phyloP scores from a whole-genome alignment of 208 protist genomes.

The Giardia duodenalis region DNA sequence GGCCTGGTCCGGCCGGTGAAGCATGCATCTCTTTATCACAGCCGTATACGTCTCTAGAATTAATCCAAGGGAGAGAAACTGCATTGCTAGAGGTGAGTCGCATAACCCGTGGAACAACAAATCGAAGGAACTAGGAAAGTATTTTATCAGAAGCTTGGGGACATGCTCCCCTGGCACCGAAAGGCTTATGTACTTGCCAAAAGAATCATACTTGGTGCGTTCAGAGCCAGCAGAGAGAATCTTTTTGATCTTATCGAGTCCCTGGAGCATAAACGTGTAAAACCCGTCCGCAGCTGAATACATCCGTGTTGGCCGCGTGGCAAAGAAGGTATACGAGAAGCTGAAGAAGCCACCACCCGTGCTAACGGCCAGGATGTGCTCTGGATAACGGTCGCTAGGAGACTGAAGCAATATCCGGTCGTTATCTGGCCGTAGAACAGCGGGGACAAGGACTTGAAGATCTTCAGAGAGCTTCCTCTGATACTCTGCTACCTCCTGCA shows the following conservation, averaged over 20 bases:
- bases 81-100: not conserved
- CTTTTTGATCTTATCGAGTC: too few relatives aligned
- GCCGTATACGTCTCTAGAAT: not conserved
- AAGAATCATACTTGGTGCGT: too few relatives aligned
- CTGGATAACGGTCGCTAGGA: not conserved
- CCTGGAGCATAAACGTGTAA: not conserved
- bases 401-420: not conserved
- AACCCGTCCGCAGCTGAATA: not conserved
- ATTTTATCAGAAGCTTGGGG: not conserved
- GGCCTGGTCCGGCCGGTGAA: not conserved
- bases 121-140: not conserved
- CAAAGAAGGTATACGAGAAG: not conserved
- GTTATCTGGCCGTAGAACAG: not conserved
- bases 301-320: not conserved
- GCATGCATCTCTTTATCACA: not conserved
- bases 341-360: not conserved
- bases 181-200: not conserved
- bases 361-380: not conserved
- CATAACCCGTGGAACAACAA: not conserved
- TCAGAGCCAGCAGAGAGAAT: too few relatives aligned
- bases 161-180: not conserved
- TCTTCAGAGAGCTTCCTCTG: too few relatives aligned
- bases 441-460: not conserved
- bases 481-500: too few relatives aligned
- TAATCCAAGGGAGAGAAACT: not conserved